Evolutionary conservation across 208 protist genomes (phyloP).

Genomic region (Leishmania tarentolae): DNA sequence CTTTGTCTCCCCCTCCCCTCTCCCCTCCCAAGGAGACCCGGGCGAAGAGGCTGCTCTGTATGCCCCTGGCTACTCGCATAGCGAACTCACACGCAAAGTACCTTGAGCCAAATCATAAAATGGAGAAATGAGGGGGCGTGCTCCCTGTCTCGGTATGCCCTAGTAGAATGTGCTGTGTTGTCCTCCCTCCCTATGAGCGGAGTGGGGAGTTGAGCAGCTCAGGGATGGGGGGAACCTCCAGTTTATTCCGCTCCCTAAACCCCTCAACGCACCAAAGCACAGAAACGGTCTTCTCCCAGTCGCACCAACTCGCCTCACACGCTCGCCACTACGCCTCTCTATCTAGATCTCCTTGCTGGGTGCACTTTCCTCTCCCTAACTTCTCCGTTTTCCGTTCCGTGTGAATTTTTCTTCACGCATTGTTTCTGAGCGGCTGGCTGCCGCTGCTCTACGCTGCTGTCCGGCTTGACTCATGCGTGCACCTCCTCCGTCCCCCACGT

Average conservation of each 20-base stretch:
- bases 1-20: neutral
- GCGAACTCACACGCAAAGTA: neutral
- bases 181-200: neutral
- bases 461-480: neutral
- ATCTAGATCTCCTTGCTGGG: neutral
- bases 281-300: neutral
- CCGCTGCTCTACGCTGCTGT: neutral
- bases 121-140: neutral
- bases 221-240: neutral
- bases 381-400: neutral
- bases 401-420: neutral
- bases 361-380: neutral
- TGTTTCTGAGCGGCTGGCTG: neutral
- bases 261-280: neutral
- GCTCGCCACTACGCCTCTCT: neutral
- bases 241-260: neutral
- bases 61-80: neutral
- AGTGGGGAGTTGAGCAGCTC: neutral
- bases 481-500: neutral
- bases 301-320: neutral
- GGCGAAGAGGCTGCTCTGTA: neutral
- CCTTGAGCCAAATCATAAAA: neutral
- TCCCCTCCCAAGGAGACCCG: no score
- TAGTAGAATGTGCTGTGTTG: neutral
- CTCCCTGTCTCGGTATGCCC: neutral